Evolutionary conservation across 2,329 filamentous ascomycete species (phyloP), one percentile per base, ranked within the genome.

Genomic region (Dactylonectria macrodidyma): DNA sequence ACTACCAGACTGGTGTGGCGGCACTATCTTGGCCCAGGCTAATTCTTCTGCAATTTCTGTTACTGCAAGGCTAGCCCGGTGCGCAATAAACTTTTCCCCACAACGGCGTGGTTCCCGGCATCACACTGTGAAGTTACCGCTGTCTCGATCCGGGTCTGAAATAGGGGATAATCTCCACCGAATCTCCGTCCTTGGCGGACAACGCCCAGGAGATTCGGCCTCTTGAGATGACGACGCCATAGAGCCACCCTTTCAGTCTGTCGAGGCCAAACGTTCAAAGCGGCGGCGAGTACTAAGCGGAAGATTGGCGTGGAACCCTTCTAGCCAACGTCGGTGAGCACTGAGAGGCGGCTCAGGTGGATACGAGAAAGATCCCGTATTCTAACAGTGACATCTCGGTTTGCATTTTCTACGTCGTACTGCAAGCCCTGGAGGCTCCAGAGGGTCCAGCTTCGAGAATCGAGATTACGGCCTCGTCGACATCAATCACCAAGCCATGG

Each of bases 101-200:
- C 62, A 19, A 30, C 10, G 19, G 41, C 26, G 26, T 30, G 51
- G 22, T 30, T 12, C 10, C 12, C 52, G 10, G 34, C 2, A 41
- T 63, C 62, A 36, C 74, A 76, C 74, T 69, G 71, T 74, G 34
- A 58, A 41, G 36, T 44, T 36, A 50, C 50, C 64, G 52, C 55
- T 54, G 61, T 47, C 46, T 46, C 58, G 61, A 57, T 67, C 36
- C 50, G 30, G 47, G 19, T 52, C 54, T 36, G 60, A 51, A 75
- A 76, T 64, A 76, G 75, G 75, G 65, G 74, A 73, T 56, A 73
- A 75, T 76, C 72, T 75, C 75, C 75, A 76, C 75, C 50, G 67
- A 50, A 71, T 66, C 69, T 75, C 72, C 63, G 67, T 68, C 50
- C 59, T 61, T 60, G 64, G 51, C 61, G 36, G 24, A 48, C 55